Evolutionary conservation across 768 basidiomycete genomes (phyloP).

Genomic region (Tricholoma sp.): DNA sequence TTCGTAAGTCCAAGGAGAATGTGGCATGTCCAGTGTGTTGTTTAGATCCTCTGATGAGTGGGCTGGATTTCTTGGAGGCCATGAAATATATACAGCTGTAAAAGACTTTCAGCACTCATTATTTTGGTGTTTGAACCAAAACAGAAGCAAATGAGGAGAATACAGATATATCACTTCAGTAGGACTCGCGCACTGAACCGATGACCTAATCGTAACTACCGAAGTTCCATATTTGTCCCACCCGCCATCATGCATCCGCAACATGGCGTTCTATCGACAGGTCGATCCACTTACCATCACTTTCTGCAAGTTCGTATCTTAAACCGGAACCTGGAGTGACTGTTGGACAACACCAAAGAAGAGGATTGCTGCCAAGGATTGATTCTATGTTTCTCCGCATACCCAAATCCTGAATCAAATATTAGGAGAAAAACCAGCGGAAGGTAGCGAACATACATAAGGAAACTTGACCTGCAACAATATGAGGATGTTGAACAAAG

Average conservation of each 20-base stretch:
- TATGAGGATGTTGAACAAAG: neutral
- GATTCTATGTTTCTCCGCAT: slow-evolving; percentile 64
- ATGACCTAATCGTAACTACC: slow-evolving; percentile 4
- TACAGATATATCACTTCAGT: neutral
- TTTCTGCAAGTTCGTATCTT: slow-evolving; percentile 65
- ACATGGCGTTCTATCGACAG: slow-evolving; percentile 22
- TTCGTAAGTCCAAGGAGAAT: slow-evolving; percentile 84
- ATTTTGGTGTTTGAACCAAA: neutral
- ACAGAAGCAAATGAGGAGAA: slow-evolving; percentile 2
- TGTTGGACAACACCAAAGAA: slow-evolving; percentile 84
- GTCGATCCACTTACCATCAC: slow-evolving; percentile 71
- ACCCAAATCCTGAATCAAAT: slow-evolving; percentile 69
- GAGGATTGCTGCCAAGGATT: slow-evolving; percentile 69
- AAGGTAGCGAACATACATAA: slow-evolving; percentile 54
- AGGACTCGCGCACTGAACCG: slow-evolving; percentile 12
- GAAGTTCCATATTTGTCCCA: slow-evolving; percentile 12
- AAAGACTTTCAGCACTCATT: slow-evolving; percentile 1
- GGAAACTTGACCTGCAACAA: slow-evolving; percentile 77
- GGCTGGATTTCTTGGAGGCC: slow-evolving; percentile 75
- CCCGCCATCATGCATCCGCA: slow-evolving; percentile 14
- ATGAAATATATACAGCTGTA: slow-evolving; percentile 29
- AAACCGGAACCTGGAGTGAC: slow-evolving; percentile 66
- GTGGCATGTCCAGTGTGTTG: slow-evolving; percentile 42
- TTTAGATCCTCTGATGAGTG: slow-evolving; percentile 26
- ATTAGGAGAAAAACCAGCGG: slow-evolving; percentile 5